These are phyloP conservation scores for Diplosphaera chodatii DNA, from an alignment of 139 green algal species.

Conservation along the genomic window DNA sequence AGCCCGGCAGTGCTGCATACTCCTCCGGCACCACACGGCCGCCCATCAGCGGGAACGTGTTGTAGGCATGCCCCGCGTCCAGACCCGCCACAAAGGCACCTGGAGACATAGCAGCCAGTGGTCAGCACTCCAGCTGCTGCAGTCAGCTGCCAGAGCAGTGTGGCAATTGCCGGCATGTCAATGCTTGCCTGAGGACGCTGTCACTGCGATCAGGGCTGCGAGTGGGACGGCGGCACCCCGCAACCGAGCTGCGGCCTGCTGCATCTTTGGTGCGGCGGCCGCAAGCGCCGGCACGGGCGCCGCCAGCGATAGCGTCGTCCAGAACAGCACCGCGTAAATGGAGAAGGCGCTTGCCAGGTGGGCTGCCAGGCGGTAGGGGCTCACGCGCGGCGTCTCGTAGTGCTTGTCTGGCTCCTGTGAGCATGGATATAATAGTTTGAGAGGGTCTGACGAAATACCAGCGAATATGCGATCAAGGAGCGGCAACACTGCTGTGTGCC, in stretches of 20 bases:
- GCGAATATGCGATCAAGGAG: too few relatives aligned
- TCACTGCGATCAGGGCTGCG: conserved; percentile 80
- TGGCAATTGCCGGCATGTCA: too few relatives aligned
- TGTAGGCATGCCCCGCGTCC: conserved; percentile 92
- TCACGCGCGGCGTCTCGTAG: conserved; percentile 77
- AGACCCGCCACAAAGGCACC: conserved; percentile 81
- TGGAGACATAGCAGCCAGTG: conserved; percentile 10
- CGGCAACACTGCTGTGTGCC: too few relatives aligned
- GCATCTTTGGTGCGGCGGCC: conserved; percentile 1
- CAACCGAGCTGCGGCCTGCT: conserved; percentile 31
- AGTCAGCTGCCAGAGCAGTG: too few relatives aligned
- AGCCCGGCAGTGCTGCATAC: conserved; percentile 62
- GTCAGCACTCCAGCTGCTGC: too few relatives aligned
- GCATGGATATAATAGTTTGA: not conserved
- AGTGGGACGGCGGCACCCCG: conserved; percentile 52
- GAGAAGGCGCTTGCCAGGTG: conserved; percentile 93
- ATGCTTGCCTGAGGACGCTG: conserved; percentile 62
- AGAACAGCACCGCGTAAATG: conserved; percentile 89
- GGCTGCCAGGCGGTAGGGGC: conserved; percentile 88
- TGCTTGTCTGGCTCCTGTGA: not conserved
- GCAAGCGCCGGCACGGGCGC: conserved; percentile 5
- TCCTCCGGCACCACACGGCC: conserved; percentile 79
- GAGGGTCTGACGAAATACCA: too few relatives aligned
- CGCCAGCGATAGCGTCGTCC: conserved; percentile 82
- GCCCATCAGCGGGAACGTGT: conserved; percentile 96